phyloP scores from a whole-genome alignment of 1,139 yeast genomes.

The Zygoascus hellenicus region DNA sequence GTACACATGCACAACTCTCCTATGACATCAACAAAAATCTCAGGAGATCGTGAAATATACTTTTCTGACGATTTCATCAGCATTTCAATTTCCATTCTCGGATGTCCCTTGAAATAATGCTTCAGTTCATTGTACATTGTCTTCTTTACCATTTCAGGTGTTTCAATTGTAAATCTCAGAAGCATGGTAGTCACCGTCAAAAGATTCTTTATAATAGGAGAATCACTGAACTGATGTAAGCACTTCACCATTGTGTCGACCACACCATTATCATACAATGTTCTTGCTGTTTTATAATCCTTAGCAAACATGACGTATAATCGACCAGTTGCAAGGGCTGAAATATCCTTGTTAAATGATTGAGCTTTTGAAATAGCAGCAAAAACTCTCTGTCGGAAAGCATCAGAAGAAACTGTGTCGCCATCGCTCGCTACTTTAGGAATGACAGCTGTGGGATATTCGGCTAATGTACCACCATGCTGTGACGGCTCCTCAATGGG shows the following conservation, averaged over 20 bases:
- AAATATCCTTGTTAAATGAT: slow-evolving; percentile 39
- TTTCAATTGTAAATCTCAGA: slow-evolving; percentile 67
- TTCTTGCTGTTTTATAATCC: slow-evolving; percentile 37
- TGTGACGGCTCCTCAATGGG: slow-evolving; percentile 17
- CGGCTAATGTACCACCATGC: slow-evolving; percentile 13
- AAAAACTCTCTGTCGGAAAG: slow-evolving; percentile 34
- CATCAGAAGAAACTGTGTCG: slow-evolving; percentile 21
- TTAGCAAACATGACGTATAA: slow-evolving; percentile 50
- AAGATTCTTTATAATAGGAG: slow-evolving; percentile 27
- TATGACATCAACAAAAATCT: slow-evolving; percentile 48
- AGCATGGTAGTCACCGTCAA: slow-evolving; percentile 37
- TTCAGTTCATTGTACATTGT: slow-evolving; percentile 39
- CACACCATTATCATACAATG: slow-evolving; percentile 43
- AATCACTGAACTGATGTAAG: slow-evolving; percentile 28
- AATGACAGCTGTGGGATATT: slow-evolving; percentile 11
- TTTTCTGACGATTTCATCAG: slow-evolving; percentile 53
- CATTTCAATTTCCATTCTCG: slow-evolving; percentile 44
- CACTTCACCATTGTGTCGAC: slow-evolving; percentile 32
- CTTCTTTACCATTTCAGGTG: slow-evolving; percentile 43
- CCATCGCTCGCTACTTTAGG: slow-evolving; percentile 31
- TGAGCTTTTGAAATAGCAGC: slow-evolving; percentile 39
- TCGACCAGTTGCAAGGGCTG: slow-evolving; percentile 49
- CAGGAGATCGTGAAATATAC: slow-evolving; percentile 55
- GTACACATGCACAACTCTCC: slow-evolving; percentile 37
- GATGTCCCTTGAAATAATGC: slow-evolving; percentile 35